These are phyloP conservation scores for Osmozyma mogii DNA, from an alignment of 805 yeast species.

Conservation along the genomic window DNA sequence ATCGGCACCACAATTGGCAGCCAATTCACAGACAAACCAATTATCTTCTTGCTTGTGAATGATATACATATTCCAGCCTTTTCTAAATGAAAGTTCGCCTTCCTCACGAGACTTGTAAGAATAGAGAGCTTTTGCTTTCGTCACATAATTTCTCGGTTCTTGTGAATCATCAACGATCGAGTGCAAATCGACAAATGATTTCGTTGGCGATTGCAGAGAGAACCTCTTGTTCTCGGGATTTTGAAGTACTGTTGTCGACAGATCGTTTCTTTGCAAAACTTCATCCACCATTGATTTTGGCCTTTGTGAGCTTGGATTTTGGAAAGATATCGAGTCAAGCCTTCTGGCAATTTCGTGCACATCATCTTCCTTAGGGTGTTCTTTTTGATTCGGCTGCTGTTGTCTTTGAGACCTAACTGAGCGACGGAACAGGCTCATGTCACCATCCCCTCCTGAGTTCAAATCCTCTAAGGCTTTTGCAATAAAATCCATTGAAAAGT, in stretches of 20 bases:
- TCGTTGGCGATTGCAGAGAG: slow-evolving; percentile 26
- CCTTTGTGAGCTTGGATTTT: slow-evolving; percentile 6
- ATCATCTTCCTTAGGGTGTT: slow-evolving; percentile 20
- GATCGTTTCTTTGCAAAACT: slow-evolving; percentile 2
- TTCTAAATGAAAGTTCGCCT: slow-evolving; percentile 33
- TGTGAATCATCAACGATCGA: slow-evolving; percentile 15
- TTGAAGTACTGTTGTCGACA: slow-evolving; percentile 3
- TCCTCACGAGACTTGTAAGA: slow-evolving; percentile 32
- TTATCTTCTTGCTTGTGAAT: slow-evolving; percentile 37
- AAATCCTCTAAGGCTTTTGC: slow-evolving; percentile 40
- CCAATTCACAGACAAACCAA: slow-evolving; percentile 38
- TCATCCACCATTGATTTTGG: slow-evolving; percentile 23
- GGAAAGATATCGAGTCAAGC: slow-evolving; percentile 23
- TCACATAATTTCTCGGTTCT: slow-evolving; percentile 16
- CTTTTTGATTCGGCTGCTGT: slow-evolving; percentile 9
- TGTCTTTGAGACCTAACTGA: slow-evolving; percentile 32
- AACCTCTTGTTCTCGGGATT: slow-evolving; percentile 12
- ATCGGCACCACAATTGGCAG: slow-evolving; percentile 23
- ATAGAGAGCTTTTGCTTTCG: slow-evolving; percentile 33
- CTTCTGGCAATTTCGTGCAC: slow-evolving; percentile 30
- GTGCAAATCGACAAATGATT: slow-evolving; percentile 25
- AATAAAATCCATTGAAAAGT: slow-evolving; percentile 37
- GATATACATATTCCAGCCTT: slow-evolving; percentile 35
- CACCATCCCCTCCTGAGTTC: slow-evolving; percentile 38
- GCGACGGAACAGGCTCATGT: slow-evolving; percentile 30